Conservation (phyloP, 148 eudicot species). For the Euryodendron excelsum region DNA sequence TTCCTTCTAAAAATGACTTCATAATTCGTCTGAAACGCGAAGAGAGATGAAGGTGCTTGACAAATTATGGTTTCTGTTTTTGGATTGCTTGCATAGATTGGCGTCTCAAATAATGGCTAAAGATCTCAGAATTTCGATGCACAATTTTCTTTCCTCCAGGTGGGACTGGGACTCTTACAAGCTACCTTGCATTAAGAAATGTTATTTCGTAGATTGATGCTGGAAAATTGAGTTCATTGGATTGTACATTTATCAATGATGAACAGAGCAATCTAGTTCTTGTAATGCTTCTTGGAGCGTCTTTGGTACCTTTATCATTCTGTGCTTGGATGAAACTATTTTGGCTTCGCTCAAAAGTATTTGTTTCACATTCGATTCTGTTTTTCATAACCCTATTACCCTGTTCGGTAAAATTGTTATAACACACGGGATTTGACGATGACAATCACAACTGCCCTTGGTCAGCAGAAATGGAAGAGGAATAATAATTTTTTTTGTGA, state of each 20-base stretch:
- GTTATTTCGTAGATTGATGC: not conserved
- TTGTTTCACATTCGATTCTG: not conserved
- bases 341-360: not conserved
- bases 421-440: not conserved
- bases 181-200: not conserved
- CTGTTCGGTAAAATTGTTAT: not conserved
- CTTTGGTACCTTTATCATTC: not conserved
- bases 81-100: constrained; percentile 11
- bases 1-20: not conserved
- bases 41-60: not conserved
- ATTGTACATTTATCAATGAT: not conserved
- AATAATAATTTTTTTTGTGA: not conserved
- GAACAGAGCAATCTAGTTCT: not conserved
- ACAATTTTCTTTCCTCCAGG: not conserved
- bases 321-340: not conserved
- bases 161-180: no score
- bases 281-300: not conserved
- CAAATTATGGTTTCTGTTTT: not conserved
- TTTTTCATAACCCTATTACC: not conserved
- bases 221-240: not conserved
- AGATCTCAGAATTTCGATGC: constrained; percentile 4
- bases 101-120: not conserved
- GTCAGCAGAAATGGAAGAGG: not conserved
- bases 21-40: not conserved
- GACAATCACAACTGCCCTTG: not conserved